These are phyloP conservation scores for Schizophyllum commune DNA, from an alignment of 1,284 basidiomycete genomes.

Conservation along the genomic window DNA sequence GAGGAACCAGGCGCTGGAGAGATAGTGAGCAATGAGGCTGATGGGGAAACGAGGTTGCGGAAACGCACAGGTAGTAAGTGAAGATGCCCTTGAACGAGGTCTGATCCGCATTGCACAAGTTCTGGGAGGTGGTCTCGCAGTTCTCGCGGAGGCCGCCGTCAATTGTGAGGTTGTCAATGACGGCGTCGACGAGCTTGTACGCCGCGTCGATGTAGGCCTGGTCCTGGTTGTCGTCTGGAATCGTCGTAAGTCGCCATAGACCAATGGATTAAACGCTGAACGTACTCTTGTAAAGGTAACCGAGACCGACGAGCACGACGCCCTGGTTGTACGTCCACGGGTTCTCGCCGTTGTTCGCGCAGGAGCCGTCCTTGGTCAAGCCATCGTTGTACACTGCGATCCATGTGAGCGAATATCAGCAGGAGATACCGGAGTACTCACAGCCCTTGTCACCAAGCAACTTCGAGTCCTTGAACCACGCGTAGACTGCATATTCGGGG, in stretches of 20 bases:
- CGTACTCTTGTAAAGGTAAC: constrained; percentile 14
- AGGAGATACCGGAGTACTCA: constrained; percentile 1
- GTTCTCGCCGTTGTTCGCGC: constrained; percentile 13
- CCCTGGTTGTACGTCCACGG: constrained; percentile 14
- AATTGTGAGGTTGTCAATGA: constrained; percentile 11
- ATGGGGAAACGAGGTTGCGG: too few species aligned
- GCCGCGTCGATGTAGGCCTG: constrained; percentile 11
- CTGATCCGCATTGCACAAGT: constrained; percentile 14
- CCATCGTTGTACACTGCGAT: constrained; percentile 16
- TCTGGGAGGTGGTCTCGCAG: constrained; percentile 12
- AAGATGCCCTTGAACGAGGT: constrained; percentile 15
- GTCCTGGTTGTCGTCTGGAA: constrained; percentile 9
- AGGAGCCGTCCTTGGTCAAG: constrained; percentile 12
- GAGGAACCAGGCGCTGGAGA: constrained; percentile 14
- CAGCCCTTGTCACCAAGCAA: constrained; percentile 15
- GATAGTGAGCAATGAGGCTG: background rate
- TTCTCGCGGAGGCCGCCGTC: constrained; percentile 13
- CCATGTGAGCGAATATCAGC: background rate
- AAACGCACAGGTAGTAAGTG: constrained; percentile 12
- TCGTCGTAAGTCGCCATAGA: too few species aligned
- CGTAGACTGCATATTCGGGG: constrained; percentile 9
- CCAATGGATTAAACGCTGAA: background rate
- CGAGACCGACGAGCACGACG: constrained; percentile 14
- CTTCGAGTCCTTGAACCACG: constrained; percentile 12
- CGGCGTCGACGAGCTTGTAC: constrained; percentile 12